Evolutionary conservation across 2,329 filamentous ascomycete species (phyloP), one percentile per base, ranked within the genome.

Genomic region (Drechslerella stenobrocha): DNA sequence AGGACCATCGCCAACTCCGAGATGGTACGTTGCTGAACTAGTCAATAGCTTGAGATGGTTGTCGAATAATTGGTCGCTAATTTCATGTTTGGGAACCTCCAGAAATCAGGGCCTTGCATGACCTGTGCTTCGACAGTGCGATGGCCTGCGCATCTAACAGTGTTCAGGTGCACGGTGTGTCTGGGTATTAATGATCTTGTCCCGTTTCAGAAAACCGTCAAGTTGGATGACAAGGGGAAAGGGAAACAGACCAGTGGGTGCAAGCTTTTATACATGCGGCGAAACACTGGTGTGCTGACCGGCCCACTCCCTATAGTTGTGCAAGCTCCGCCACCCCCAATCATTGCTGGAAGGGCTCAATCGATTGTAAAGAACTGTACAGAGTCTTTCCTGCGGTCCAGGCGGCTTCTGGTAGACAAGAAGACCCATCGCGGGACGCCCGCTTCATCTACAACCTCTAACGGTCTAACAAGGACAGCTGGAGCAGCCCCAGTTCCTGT

Each of bases 141-240:
- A 59, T 95, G 90, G 86, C 89, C 89, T 1, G 83, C 81, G 69
- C 83, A 86, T 53, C 77, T 90, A 69, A 82, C 82, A 32, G 83
- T 87, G 34, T 95, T 93, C 76, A 83, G 89, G 72, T 96, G 90
- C 76, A 87, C 88, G 40, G 87, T 89, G 56, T 96, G 90, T 76
- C 79, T 88, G 73, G 93, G 88, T 15, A 85, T 96, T 74, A 95
- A 95, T 74, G 90, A 95, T 74, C 76, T 95, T 52, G 80, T 82
- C 65, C 80, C 81, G 40, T 60, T 75, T 15, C 60, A 60, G 52
- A 60, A 52, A 46, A 32, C 46, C 23, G 47, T 70, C 60, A 61
- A 60, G 55, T 69, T 72, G 73, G 65, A 73, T 70, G 37, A 73
- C 65, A 67, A 70, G 56, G 69, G 72, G 66, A 42, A 74, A 73